phyloP scores from a whole-genome alignment of 2,329 filamentous ascomycete genomes.

The Exserohilum turcica region DNA sequence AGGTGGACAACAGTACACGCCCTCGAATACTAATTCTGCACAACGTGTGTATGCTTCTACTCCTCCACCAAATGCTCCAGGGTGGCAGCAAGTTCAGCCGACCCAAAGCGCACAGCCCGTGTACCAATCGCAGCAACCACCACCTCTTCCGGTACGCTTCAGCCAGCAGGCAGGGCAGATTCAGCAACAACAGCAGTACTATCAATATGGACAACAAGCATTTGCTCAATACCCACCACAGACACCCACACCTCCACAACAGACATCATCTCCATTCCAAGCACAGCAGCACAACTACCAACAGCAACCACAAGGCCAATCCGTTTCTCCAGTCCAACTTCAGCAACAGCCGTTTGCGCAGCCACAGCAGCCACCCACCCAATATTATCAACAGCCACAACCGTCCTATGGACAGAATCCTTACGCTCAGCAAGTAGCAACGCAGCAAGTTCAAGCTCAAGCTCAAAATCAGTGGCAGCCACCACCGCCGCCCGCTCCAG shows the following conservation, averaged over 20 bases:
- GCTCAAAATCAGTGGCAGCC: slow-evolving; percentile 30
- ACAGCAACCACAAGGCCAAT: slow-evolving; percentile 28
- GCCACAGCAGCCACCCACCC: slow-evolving; percentile 15
- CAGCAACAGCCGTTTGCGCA: slow-evolving; percentile 22
- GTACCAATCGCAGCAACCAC: slow-evolving; percentile 15
- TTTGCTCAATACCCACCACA: slow-evolving; percentile 19
- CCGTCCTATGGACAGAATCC: slow-evolving; percentile 8
- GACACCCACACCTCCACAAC: slow-evolving; percentile 5
- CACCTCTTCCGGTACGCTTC: slow-evolving; percentile 11
- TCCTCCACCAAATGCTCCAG: slow-evolving; percentile 44
- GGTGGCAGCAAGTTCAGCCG: slow-evolving; percentile 47
- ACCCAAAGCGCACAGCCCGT: slow-evolving; percentile 31
- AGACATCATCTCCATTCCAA: slow-evolving; percentile 8
- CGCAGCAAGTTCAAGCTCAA: slow-evolving; percentile 22
- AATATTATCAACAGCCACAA: slow-evolving; percentile 22
- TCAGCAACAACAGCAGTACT: slow-evolving; percentile 19
- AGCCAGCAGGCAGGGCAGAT: slow-evolving; percentile 11
- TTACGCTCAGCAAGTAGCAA: slow-evolving; percentile 17
- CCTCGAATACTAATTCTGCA: slow-evolving; percentile 43
- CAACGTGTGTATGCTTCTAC: slow-evolving; percentile 45
- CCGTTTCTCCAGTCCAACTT: slow-evolving; percentile 6
- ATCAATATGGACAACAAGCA: slow-evolving; percentile 9
- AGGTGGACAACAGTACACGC: slow-evolving; percentile 42
- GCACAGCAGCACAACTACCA: slow-evolving; percentile 5
- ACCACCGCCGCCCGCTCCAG: slow-evolving; percentile 18